A percentile compares a stretch with the other conserved stretches of the same genome.
phyloP scores from a whole-genome alignment of 129 eudicot species.

The Centrapalus pauciflorus region DNA sequence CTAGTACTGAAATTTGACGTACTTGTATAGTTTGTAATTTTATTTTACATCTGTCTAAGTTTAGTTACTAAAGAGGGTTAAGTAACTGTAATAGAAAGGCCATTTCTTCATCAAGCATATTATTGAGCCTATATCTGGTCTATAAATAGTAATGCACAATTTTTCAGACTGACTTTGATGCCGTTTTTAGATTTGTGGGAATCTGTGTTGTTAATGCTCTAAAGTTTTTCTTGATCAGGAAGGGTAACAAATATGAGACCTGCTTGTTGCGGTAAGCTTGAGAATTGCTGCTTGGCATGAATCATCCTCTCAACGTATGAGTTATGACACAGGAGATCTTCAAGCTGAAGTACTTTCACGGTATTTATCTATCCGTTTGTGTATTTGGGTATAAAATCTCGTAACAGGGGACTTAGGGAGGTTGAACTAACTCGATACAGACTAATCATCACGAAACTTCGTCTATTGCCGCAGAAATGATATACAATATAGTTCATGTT shows the following conservation, averaged over 20 bases:
- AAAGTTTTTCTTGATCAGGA: slow-evolving; percentile 12
- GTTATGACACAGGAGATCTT: slow-evolving; percentile 12
- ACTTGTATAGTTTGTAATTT: no score
- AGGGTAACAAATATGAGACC: slow-evolving; percentile 2
- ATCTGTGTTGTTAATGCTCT: slow-evolving; percentile 1
- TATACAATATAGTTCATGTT: not conserved
- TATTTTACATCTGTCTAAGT: not conserved
- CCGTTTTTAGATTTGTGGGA: not conserved
- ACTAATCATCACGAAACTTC: not conserved
- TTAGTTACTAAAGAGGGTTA: not conserved
- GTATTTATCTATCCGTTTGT: slow-evolving; percentile 8
- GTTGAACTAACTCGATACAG: not conserved
- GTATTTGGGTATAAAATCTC: not conserved
- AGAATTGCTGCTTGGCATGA: slow-evolving; percentile 2
- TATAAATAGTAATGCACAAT: not conserved
- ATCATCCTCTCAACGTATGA: not conserved
- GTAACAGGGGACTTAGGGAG: not conserved
- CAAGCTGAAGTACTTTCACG: slow-evolving; percentile 20
- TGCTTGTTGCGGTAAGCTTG: slow-evolving; percentile 4
- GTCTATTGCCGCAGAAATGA: no score
- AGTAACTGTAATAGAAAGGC: not conserved
- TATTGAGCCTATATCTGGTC: not conserved
- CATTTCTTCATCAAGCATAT: not conserved
- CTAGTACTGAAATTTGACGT: no score
- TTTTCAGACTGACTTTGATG: not conserved